Percentiles rank a stretch among this genome's conserved stretches.
Conservation (phyloP, 345 rosid species). For the Eucalyptus curtisii region DNA sequence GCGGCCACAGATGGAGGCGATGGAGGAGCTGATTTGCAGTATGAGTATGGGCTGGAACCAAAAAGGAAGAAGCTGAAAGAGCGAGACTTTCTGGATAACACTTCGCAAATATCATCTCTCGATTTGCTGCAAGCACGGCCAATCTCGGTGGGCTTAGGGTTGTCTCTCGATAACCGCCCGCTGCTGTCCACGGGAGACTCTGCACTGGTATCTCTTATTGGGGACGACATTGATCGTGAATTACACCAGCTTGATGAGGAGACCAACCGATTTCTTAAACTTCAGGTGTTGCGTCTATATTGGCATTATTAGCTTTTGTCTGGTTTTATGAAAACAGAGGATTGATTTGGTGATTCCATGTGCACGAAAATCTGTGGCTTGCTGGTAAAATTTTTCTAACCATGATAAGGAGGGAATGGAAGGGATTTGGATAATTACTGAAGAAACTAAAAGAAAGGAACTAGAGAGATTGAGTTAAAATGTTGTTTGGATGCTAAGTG, state of each 20-base stretch:
- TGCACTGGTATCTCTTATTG: conserved; percentile 42
- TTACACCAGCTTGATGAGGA: conserved; percentile 69
- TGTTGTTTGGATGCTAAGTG: neutral
- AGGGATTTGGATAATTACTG: neutral
- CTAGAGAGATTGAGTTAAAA: neutral
- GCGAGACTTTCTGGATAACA: conserved; percentile 26
- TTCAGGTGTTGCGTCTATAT: conserved; percentile 30
- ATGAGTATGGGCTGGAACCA: conserved; percentile 45
- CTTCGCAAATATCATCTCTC: conserved; percentile 57
- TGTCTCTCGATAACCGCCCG: conserved; percentile 60
- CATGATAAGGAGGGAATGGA: neutral
- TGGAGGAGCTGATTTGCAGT: conserved; percentile 42
- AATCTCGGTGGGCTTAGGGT: conserved; percentile 78
- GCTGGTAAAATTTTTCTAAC: neutral
- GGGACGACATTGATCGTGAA: conserved; percentile 56
- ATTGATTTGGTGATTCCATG: neutral
- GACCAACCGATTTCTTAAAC: conserved; percentile 62
- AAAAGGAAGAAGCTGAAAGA: conserved; percentile 53
- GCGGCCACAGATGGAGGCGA: conserved; percentile 39
- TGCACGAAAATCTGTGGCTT: neutral
- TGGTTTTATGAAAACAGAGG: neutral
- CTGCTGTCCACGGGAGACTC: conserved; percentile 54
- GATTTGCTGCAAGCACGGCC: conserved; percentile 58
- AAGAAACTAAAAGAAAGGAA: neutral
- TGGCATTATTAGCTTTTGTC: neutral